Percentiles rank a stretch among this genome's conserved stretches.
phyloP scores from a whole-genome alignment of 2,329 filamentous ascomycete genomes.

The Colletotrichum sp. region DNA sequence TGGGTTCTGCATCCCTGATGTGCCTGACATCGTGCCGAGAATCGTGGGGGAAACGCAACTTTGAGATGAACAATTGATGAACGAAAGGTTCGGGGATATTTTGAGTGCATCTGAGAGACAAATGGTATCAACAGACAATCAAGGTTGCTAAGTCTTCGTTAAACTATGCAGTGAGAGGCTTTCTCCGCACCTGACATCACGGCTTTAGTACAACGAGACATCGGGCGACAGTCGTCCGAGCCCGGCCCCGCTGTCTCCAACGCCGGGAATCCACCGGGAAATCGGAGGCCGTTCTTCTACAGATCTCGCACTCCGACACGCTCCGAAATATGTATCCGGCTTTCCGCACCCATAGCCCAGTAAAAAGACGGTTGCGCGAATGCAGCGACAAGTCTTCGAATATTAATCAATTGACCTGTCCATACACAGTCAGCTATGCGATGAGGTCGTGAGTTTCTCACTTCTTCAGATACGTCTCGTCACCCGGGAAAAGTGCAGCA shows the following conservation, averaged over 20 bases:
- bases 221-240: not conserved
- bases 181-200: not conserved
- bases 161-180: not conserved
- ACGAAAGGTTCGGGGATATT: not conserved
- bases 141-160: not conserved
- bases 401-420: not conserved
- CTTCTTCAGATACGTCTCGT: not conserved
- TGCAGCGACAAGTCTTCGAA: not conserved
- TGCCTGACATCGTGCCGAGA: not conserved
- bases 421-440: not conserved
- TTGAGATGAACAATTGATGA: not conserved
- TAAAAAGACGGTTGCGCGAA: not conserved
- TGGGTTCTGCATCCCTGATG: constrained; percentile 15
- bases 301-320: not conserved
- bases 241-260: not conserved
- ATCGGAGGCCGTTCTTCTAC: not conserved
- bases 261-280: constrained; percentile 22
- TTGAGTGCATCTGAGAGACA: not conserved
- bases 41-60: not conserved
- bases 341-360: not conserved
- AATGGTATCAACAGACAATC: not conserved
- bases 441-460: not conserved
- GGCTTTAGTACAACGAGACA: not conserved
- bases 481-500: not conserved
- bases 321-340: not conserved